Evolutionary conservation across 495 filamentous ascomycete genomes (phyloP).

Genomic region (Podospora pseudoanserina): DNA sequence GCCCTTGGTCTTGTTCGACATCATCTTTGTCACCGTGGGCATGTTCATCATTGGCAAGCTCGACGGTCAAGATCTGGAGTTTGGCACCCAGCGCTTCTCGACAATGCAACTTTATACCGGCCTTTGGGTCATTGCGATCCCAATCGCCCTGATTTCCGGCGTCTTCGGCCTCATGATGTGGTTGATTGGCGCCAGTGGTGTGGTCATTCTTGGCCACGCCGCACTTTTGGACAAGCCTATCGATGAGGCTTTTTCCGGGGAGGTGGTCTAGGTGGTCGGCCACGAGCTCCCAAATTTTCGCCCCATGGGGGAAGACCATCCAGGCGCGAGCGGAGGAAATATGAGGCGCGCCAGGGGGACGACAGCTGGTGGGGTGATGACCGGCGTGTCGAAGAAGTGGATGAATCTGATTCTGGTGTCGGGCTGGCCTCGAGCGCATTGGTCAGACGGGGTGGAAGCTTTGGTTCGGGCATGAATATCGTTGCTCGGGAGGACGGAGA

Average conservation of each 20-base stretch:
- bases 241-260: constrained; percentile 99
- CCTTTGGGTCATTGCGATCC: constrained; percentile 73
- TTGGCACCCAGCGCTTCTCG: constrained; percentile 76
- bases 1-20: constrained; percentile 77
- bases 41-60: constrained; percentile 89
- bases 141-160: constrained; percentile 77
- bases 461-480: constrained; percentile 26
- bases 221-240: constrained; percentile 97
- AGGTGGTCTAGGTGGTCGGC: constrained; percentile 99
- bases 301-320: constrained; percentile 98
- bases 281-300: constrained; percentile 95
- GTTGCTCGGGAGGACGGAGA: constrained; percentile 48
- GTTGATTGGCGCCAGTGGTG: constrained; percentile 90
- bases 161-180: constrained; percentile 80
- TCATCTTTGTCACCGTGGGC: constrained; percentile 77
- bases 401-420: constrained; percentile 40
- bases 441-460: constrained; percentile 50
- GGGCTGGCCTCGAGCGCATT: constrained; percentile 17
- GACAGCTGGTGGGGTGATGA: constrained; percentile 41
- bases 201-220: constrained; percentile 91
- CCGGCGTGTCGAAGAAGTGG: constrained; percentile 66
- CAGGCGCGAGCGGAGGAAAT: constrained; percentile 67
- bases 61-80: constrained; percentile 77
- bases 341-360: constrained; percentile 54
- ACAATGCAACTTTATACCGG: constrained; percentile 94